A percentile compares a stretch with the other conserved stretches of the same genome.
These are phyloP conservation scores for Fraxinus dipetala DNA, from an alignment of 305 asterid species.

Conservation along the genomic window DNA sequence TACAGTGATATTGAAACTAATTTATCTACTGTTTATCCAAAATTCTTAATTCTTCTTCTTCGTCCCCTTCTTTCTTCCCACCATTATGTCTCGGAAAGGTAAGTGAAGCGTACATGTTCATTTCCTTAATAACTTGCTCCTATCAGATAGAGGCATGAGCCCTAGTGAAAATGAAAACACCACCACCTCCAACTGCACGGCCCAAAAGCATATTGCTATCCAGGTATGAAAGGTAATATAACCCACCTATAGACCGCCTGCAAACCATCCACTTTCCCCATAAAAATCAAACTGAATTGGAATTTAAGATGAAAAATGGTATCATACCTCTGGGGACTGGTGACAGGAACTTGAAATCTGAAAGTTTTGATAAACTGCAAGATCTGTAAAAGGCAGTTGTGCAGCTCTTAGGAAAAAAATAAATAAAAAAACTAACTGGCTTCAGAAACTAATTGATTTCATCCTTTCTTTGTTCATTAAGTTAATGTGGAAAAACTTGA, in stretches of 20 bases:
- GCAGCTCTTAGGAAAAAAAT: neutral
- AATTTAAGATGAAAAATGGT: neutral
- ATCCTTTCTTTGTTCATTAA: slow-evolving; percentile 12
- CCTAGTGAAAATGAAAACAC: slow-evolving; percentile 71
- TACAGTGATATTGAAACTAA: neutral
- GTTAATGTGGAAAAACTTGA: slow-evolving; percentile 2
- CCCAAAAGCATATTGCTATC: slow-evolving; percentile 81
- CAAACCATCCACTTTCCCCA: slow-evolving; percentile 14
- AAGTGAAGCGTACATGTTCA: neutral
- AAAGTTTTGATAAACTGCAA: slow-evolving; percentile 70
- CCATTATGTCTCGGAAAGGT: neutral
- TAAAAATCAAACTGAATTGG: slow-evolving; percentile 1
- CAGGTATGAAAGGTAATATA: slow-evolving; percentile 76
- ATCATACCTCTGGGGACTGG: slow-evolving; percentile 47
- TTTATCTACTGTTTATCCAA: neutral
- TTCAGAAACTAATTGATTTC: neutral
- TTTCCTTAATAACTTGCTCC: neutral
- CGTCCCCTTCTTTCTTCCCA: neutral
- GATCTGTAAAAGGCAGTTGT: slow-evolving; percentile 35
- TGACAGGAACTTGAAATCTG: slow-evolving; percentile 70
- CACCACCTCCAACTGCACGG: slow-evolving; percentile 89
- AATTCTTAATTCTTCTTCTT: neutral
- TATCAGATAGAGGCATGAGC: slow-evolving; percentile 46
- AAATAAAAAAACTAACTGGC: neutral
- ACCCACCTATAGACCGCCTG: slow-evolving; percentile 76